A percentile compares a stretch with the other conserved stretches of the same genome.
phyloP scores from a whole-genome alignment of 2,329 filamentous ascomycete species.

The Chrysosphaeria jannelii region DNA sequence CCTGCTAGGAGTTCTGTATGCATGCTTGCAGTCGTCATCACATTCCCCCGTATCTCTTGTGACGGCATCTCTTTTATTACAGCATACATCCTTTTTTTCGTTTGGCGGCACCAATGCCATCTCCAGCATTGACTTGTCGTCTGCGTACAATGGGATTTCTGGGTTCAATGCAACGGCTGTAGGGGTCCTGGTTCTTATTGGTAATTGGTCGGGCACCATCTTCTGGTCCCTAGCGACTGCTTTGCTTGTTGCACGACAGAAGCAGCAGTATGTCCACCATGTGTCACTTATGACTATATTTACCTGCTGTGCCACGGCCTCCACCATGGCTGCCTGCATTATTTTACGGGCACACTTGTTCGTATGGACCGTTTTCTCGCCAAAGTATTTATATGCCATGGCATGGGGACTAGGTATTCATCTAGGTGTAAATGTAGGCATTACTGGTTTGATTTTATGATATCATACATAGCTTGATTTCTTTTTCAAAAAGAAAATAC shows the following conservation, averaged over 20 bases:
- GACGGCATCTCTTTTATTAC: constrained; percentile 42
- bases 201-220: constrained; percentile 76
- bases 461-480: too few relatives aligned
- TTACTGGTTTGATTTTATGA: constrained; percentile 28
- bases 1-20: constrained; percentile 32
- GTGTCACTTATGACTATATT: constrained; percentile 40
- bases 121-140: constrained; percentile 79
- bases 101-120: constrained; percentile 83
- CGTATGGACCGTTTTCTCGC: constrained; percentile 96
- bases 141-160: constrained; percentile 73
- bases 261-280: constrained; percentile 13
- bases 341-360: constrained; percentile 67
- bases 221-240: constrained; percentile 51
- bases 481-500: too few relatives aligned
- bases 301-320: constrained; percentile 28
- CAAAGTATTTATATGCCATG: constrained; percentile 80
- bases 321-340: constrained; percentile 73
- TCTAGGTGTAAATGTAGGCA: constrained; percentile 34
- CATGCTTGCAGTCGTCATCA: constrained; percentile 10
- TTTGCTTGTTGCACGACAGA: constrained; percentile 15
- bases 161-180: constrained; percentile 59
- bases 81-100: constrained; percentile 66
- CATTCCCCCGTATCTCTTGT: constrained; percentile 24
- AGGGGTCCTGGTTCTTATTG: constrained; percentile 53
- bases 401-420: constrained; percentile 72